These are phyloP conservation scores for Amanita thiersii DNA, from an alignment of 768 basidiomycete genomes.

Conservation along the genomic window DNA sequence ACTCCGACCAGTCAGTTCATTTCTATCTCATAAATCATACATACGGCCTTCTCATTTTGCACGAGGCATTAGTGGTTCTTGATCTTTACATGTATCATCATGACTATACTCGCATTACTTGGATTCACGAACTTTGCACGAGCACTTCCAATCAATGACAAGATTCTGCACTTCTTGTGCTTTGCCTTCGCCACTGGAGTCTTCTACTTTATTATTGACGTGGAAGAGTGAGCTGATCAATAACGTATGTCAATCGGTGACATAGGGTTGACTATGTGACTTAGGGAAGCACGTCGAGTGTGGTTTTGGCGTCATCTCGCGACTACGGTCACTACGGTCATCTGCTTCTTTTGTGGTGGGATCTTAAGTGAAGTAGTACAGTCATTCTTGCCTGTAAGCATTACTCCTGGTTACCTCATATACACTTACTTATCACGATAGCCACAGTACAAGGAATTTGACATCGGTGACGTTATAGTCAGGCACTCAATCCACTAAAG, in stretches of 20 bases:
- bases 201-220: constrained; percentile 84
- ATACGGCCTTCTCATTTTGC: constrained; percentile 1
- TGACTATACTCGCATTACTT: constrained; percentile 63
- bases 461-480: constrained; percentile 67
- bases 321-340: constrained; percentile 56
- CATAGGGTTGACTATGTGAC: constrained; percentile 1
- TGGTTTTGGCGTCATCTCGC: constrained; percentile 82
- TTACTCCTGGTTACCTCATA: not conserved
- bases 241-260: not conserved
- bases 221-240: constrained; percentile 65
- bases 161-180: constrained; percentile 72
- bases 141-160: constrained; percentile 67
- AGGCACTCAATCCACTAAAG: constrained; percentile 11
- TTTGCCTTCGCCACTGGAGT: constrained; percentile 68
- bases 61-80: constrained; percentile 61
- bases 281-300: constrained; percentile 69
- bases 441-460: constrained; percentile 59
- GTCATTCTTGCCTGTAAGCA: constrained; percentile 59
- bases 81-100: constrained; percentile 57
- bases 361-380: constrained; percentile 79
- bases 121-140: constrained; percentile 69
- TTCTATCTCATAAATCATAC: not conserved
- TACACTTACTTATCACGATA: constrained; percentile 5
- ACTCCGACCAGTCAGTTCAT: constrained; percentile 51
- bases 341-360: constrained; percentile 76